These are phyloP conservation scores for Aureoboletus auriporus DNA, from an alignment of 768 basidiomycete species.

Conservation along the genomic window DNA sequence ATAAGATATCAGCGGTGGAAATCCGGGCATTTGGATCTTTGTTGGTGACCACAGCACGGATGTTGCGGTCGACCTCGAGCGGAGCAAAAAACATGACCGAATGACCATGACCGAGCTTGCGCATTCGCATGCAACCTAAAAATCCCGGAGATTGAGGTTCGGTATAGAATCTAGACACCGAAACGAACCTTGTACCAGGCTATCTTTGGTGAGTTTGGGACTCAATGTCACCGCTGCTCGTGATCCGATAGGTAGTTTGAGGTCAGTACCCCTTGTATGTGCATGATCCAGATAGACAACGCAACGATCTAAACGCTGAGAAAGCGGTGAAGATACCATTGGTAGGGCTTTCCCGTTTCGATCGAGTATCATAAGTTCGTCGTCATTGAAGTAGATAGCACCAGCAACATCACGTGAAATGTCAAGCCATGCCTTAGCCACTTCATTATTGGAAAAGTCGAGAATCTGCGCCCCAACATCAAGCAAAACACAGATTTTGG, in stretches of 20 bases:
- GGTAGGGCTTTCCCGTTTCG: constrained; percentile 33
- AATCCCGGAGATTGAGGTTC: background rate
- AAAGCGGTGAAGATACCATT: constrained; percentile 36
- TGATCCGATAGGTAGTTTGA: constrained; percentile 39
- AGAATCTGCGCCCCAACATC: constrained; percentile 55
- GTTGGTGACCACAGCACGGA: constrained; percentile 25
- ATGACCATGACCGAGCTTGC: constrained; percentile 41
- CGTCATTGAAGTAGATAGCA: constrained; percentile 38
- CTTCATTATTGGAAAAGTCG: constrained; percentile 38
- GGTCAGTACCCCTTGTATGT: constrained; percentile 37
- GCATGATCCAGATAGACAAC: constrained; percentile 47
- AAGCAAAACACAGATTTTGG: constrained; percentile 41
- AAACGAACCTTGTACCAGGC: constrained; percentile 42
- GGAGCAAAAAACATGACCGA: constrained; percentile 44
- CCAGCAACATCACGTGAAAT: constrained; percentile 29
- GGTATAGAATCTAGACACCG: background rate
- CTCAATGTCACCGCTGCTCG: constrained; percentile 48
- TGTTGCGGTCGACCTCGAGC: constrained; percentile 33
- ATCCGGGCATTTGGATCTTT: background rate
- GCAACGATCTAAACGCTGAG: constrained; percentile 38
- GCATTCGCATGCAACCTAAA: constrained; percentile 49
- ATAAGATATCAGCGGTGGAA: constrained; percentile 30
- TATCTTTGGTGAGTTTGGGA: constrained; percentile 46
- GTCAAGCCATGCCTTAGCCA: constrained; percentile 24
- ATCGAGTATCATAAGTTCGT: constrained; percentile 31